Conservation (phyloP, 208 protist genomes). For the Trypanosoma cruzi region DNA sequence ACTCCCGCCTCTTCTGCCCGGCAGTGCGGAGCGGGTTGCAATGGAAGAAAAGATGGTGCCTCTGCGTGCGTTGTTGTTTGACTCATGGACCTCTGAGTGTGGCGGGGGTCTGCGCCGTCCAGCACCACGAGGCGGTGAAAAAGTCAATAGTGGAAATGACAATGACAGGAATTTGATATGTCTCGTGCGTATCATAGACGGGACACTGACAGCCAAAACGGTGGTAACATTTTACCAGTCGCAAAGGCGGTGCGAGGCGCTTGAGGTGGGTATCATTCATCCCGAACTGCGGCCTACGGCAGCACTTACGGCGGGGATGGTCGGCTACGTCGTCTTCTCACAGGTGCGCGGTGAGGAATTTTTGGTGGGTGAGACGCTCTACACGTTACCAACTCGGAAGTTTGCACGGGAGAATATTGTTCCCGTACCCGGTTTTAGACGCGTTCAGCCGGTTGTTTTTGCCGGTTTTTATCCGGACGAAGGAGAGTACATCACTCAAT, state of each 20-base stretch:
- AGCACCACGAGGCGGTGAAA: slow-evolving; percentile 17
- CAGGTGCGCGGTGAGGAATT: slow-evolving; percentile 89
- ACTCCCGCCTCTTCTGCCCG: slow-evolving; percentile 64
- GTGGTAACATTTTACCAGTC: slow-evolving; percentile 67
- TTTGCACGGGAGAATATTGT: slow-evolving; percentile 40
- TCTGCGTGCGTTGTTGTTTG: slow-evolving; percentile 95
- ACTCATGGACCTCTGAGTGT: slow-evolving; percentile 94
- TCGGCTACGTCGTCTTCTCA: slow-evolving; percentile 94
- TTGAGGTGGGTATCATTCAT: slow-evolving; percentile 95
- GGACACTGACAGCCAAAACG: slow-evolving; percentile 84
- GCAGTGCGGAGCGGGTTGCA: slow-evolving; percentile 46
- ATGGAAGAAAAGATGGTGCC: slow-evolving; percentile 68
- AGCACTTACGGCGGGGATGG: slow-evolving; percentile 93
- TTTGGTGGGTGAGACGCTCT: slow-evolving; percentile 96
- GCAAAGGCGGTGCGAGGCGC: slow-evolving; percentile 76
- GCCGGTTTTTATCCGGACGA: slow-evolving; percentile 96
- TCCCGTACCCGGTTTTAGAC: slow-evolving; percentile 55
- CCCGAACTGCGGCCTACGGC: slow-evolving; percentile 86
- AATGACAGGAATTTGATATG: slow-evolving; percentile 63
- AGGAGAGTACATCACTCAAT: slow-evolving; percentile 71
- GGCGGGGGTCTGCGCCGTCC: slow-evolving; percentile 77
- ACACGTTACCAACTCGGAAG: slow-evolving; percentile 55
- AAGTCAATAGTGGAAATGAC: slow-evolving; percentile 9
- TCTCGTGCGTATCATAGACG: slow-evolving; percentile 91
- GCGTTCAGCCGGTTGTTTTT: slow-evolving; percentile 94